These are phyloP conservation scores for Gaeumannomyces tritici DNA, from an alignment of 2,329 filamentous ascomycete species.

Conservation along the genomic window DNA sequence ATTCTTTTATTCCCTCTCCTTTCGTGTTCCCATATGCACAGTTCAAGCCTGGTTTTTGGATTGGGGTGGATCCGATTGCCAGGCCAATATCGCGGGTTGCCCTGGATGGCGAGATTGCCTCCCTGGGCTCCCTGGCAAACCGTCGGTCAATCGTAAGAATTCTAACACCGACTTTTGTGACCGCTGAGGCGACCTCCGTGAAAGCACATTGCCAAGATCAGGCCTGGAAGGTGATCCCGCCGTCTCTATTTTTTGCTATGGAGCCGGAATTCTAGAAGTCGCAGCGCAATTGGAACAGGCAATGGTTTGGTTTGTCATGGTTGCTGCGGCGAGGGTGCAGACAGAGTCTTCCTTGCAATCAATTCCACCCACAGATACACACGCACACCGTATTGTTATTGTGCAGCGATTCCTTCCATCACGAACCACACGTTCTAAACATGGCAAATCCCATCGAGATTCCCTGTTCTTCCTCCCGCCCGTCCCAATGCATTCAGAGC, in stretches of 20 bases:
- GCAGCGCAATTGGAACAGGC: neutral
- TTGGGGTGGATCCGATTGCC: neutral
- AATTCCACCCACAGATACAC: neutral
- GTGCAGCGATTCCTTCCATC: neutral
- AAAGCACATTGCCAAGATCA: neutral
- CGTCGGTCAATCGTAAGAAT: neutral
- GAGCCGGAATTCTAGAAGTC: neutral
- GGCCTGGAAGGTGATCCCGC: neutral
- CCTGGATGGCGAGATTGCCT: neutral
- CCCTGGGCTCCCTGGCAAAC: neutral
- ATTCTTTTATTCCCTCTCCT: neutral
- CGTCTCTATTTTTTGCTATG: neutral
- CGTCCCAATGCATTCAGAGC: neutral
- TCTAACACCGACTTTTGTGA: neutral
- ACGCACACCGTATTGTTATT: neutral
- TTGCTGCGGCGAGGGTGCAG: neutral
- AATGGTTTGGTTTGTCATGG: neutral
- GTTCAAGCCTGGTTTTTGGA: no score
- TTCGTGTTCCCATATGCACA: no score
- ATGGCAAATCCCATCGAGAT: neutral
- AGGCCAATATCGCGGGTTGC: neutral
- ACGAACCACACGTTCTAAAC: neutral
- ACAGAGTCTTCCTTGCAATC: neutral
- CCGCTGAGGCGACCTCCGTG: neutral
- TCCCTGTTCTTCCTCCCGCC: neutral